These are phyloP conservation scores for Chlorella sp. DNA, from an alignment of 139 green algal genomes.

Conservation along the genomic window DNA sequence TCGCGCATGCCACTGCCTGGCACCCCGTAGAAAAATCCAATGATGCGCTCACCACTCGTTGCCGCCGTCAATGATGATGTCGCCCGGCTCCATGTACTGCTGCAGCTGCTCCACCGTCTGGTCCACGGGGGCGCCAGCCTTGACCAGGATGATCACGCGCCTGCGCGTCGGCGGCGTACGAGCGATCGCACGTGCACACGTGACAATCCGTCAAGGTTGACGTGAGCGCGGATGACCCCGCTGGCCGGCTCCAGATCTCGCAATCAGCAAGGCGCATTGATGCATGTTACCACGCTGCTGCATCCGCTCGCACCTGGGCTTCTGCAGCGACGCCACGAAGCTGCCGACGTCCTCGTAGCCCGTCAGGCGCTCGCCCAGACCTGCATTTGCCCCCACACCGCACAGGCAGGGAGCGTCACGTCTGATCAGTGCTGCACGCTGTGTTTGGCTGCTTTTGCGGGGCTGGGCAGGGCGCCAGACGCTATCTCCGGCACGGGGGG, in stretches of 20 bases:
- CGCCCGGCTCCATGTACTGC: conserved; percentile 86
- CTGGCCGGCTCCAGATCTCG: not conserved
- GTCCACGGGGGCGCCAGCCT: conserved; percentile 94
- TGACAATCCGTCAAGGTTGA: too few species aligned
- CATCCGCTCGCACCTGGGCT: conserved; percentile 70
- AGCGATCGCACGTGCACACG: not conserved
- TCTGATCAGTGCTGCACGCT: not conserved
- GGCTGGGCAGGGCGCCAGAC: too few species aligned
- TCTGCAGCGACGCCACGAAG: conserved; percentile 91
- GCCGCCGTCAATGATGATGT: conserved; percentile 98
- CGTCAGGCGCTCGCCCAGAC: conserved; percentile 70
- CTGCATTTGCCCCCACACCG: conserved; percentile 23
- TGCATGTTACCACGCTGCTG: too few species aligned
- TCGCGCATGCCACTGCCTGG: not conserved
- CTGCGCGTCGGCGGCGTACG: conserved; percentile 28
- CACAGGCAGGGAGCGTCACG: not conserved
- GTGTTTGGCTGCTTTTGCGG: too few species aligned
- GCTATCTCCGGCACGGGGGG: too few species aligned
- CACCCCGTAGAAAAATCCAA: too few species aligned
- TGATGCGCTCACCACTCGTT: conserved; percentile 90
- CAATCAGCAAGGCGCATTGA: not conserved
- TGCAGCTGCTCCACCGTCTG: conserved; percentile 83
- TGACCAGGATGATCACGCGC: conserved; percentile 96
- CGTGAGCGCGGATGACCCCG: too few species aligned
- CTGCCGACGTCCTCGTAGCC: conserved; percentile 90